Conservation (phyloP, 148 eudicot species). For the Hydrangea macrophylla region DNA sequence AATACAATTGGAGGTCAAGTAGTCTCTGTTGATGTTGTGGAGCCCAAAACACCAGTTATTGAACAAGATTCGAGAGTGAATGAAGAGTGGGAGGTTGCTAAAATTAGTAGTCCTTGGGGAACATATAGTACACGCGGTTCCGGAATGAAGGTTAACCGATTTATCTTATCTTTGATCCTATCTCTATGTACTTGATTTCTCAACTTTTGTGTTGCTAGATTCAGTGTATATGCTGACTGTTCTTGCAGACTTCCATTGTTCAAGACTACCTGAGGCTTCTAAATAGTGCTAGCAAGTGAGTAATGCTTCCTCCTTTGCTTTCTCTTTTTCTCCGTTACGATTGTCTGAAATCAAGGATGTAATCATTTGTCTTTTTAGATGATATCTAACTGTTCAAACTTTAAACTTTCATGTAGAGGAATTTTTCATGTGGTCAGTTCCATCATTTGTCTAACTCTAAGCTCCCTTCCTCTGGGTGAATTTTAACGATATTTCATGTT, state of each 20-base stretch:
- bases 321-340: too few relatives aligned
- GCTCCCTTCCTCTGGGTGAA: too few relatives aligned
- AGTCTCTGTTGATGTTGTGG: constrained; percentile 29
- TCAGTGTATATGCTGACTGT: not conserved
- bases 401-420: too few relatives aligned
- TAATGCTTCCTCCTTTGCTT: not conserved
- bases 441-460: too few relatives aligned
- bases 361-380: too few relatives aligned
- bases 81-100: constrained; percentile 28
- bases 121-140: constrained; percentile 39
- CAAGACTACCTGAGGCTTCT: constrained; percentile 58
- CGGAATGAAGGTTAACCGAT: constrained; percentile 61
- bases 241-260: constrained; percentile 66
- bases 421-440: too few relatives aligned
- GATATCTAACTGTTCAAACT: not conserved
- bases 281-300: constrained; percentile 87
- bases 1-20: constrained; percentile 26
- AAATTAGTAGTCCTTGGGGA: constrained; percentile 45
- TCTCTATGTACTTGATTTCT: not conserved
- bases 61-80: constrained; percentile 8
- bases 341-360: too few relatives aligned
- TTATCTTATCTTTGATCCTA: not conserved
- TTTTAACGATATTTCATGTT: too few relatives aligned
- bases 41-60: constrained; percentile 59
- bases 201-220: constrained; percentile 1